Evolutionary conservation across 1,139 yeast genomes (phyloP), one percentile per base, ranked within the genome.

Genomic region (Tardiomyces digboiensis): DNA sequence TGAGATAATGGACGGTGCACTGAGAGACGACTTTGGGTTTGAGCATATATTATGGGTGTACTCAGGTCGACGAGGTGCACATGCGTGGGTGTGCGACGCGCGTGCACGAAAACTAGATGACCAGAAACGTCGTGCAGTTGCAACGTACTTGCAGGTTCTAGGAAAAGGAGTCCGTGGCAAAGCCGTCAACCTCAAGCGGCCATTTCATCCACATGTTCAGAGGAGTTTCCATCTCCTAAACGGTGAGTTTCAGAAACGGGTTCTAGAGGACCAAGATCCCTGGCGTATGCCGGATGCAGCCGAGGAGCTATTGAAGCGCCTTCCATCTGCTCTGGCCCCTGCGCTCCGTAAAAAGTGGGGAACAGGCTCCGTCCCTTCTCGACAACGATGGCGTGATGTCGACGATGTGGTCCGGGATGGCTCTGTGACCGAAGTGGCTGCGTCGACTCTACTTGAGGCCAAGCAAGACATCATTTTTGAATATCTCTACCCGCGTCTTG

Each of bases 61-160:
- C 60, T 87, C 97, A 0, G 99, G 99, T 41, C 82, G 99, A 70
- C 84, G 99, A 74, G 99, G 99, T 63, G 96, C 95, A 21, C 99
- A 91, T 71, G 94, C 97, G 55, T 91, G 99, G 99, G 75, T 91
- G 21, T 85, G 96, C 63, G 98, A 93, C 60, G 66, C 76, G 44
- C 69, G 89, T 42, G 96, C 97, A 0, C 70, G 97, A 46, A 59
- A 64, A 2, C 66, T 91, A 51, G 85, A 78, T 54, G 98, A 93
- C 60, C 56, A 67, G 3, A 76, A 77, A 46, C 75, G 99, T 55
- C 72, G 82, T 52, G 79, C 95, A 1, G 75, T 91, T 12, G 81
- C 89, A 29, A 89, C 85, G 51, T 91, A 91, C 60, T 65, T 93
- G 57, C 93, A 86, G 56, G 80, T 89, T 0, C 69, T 85, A 51